A percentile compares a stretch with the other conserved stretches of the same genome.
Evolutionary conservation across 495 filamentous ascomycete genomes (phyloP).

Genomic region (Aspergillus bridgeri): DNA sequence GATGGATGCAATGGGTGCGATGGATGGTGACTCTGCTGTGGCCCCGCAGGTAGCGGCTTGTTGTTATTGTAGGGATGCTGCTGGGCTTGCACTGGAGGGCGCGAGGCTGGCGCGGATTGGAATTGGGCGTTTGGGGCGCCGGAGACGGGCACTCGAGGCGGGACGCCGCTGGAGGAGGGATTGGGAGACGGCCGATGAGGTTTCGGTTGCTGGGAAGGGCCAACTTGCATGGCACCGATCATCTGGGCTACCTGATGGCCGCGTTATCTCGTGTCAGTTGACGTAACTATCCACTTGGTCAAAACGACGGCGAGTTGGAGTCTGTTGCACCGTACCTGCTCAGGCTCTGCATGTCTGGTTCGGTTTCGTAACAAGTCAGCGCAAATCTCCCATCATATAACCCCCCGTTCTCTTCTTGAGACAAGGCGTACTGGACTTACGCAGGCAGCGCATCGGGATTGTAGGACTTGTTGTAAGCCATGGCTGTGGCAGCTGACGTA

Average conservation of each 20-base stretch:
- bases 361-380: neutral
- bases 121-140: constrained; percentile 25
- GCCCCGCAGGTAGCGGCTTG: constrained; percentile 24
- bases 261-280: constrained; percentile 5
- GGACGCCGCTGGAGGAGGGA: constrained; percentile 21
- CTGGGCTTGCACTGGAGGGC: constrained; percentile 21
- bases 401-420: neutral
- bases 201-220: constrained; percentile 18
- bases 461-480: constrained; percentile 92
- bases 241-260: constrained; percentile 52
- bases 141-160: constrained; percentile 30
- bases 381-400: neutral
- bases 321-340: constrained; percentile 58
- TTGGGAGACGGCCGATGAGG: constrained; percentile 29
- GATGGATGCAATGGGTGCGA: constrained; percentile 46
- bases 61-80: constrained; percentile 19
- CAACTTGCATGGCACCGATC: constrained; percentile 40
- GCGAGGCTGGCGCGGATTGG: constrained; percentile 22
- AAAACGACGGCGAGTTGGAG: neutral
- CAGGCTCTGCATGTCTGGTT: constrained; percentile 85
- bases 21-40: constrained; percentile 23
- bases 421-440: constrained; percentile 51
- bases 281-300: neutral
- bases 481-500: constrained; percentile 42
- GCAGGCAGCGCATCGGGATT: constrained; percentile 98